A percentile compares a stretch with the other conserved stretches of the same genome.
These are phyloP conservation scores for Rhynchospora tenuis DNA, from an alignment of 176 grass and related monocot species.

Conservation along the genomic window DNA sequence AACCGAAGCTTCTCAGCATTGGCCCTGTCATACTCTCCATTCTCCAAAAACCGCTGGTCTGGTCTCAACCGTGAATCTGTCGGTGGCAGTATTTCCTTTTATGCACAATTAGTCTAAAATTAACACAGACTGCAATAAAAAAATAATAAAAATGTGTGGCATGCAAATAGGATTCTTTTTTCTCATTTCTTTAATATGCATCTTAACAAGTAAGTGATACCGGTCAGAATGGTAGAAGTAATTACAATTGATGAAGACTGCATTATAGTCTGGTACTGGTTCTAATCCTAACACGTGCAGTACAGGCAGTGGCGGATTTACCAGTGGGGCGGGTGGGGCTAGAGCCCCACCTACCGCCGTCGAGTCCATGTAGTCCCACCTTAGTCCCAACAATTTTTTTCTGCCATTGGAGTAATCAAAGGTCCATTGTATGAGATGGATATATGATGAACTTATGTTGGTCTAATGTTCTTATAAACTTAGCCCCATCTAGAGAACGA, in stretches of 20 bases:
- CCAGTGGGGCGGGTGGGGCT: too few relatives aligned
- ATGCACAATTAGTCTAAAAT: conserved; percentile 12
- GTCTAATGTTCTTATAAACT: too few relatives aligned
- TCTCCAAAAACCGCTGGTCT: conserved; percentile 85
- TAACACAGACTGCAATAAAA: not conserved
- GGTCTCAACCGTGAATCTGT: conserved; percentile 92
- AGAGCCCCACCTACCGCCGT: too few relatives aligned
- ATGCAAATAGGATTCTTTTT: not conserved
- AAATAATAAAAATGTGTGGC: not conserved
- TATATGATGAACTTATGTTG: too few relatives aligned
- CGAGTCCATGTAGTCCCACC: too few relatives aligned
- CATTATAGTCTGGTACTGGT: not conserved
- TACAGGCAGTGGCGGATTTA: too few relatives aligned
- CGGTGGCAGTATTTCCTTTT: conserved; percentile 82
- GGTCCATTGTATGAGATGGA: too few relatives aligned
- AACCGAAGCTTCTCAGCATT: conserved; percentile 79
- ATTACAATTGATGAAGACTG: not conserved
- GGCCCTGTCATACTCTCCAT: conserved; percentile 82
- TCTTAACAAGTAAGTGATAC: not conserved
- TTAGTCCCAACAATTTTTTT: too few relatives aligned
- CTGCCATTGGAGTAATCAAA: too few relatives aligned
- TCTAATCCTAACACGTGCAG: not conserved
- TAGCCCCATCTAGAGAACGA: too few relatives aligned
- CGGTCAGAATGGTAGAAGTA: not conserved
- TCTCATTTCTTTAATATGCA: not conserved